phyloP scores from a whole-genome alignment of 202 grass and related monocot species.

The Thinopyrum obtusiflorum region DNA sequence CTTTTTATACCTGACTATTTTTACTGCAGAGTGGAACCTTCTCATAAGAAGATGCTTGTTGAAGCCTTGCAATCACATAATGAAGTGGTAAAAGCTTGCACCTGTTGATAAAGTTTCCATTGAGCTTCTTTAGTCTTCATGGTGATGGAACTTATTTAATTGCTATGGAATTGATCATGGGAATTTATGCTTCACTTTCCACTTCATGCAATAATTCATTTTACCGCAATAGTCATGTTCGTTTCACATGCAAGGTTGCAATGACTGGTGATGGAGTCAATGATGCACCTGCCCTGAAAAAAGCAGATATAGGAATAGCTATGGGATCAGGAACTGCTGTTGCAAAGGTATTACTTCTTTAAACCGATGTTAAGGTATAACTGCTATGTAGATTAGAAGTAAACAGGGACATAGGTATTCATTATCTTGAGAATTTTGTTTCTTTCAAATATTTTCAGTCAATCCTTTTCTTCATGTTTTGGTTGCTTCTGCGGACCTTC shows the following conservation, averaged over 20 bases:
- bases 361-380: not conserved
- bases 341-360: constrained; percentile 72
- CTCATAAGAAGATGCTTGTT: constrained; percentile 98
- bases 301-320: constrained; percentile 99
- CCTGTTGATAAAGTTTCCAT: not conserved
- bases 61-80: constrained; percentile 95
- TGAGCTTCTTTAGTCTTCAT: constrained; percentile 15
- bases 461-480: constrained; percentile 17
- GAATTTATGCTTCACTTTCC: not conserved
- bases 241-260: constrained; percentile 66
- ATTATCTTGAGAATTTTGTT: not conserved
- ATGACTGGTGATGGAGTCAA: constrained; percentile 99
- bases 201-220: constrained; percentile 12
- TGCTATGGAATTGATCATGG: not conserved
- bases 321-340: constrained; percentile 99
- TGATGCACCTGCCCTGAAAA: constrained; percentile 98
- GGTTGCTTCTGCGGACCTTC: not conserved
- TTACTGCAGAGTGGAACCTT: constrained; percentile 85
- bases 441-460: not conserved
- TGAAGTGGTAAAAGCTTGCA: constrained; percentile 85
- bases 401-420: not conserved
- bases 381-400: not conserved
- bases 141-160: not conserved
- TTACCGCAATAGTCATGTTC: constrained; percentile 25
- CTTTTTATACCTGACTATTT: constrained; percentile 27